Conservation (phyloP, 2,329 filamentous ascomycete species). For the Cucurbitaria berberidis region DNA sequence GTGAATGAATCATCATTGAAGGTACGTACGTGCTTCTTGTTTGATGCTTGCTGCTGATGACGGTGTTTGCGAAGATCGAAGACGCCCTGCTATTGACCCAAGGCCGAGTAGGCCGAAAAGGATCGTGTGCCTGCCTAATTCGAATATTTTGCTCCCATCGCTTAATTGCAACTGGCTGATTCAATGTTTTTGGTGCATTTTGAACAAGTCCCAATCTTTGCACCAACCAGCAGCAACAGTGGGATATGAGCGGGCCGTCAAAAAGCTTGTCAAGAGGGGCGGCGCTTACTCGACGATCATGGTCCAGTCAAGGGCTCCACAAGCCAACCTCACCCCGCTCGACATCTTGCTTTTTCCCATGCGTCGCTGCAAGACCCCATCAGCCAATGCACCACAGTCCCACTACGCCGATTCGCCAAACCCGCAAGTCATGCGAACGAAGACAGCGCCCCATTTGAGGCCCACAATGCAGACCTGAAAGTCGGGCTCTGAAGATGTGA, state of each 20-base stretch:
- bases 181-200: conserved; percentile 10
- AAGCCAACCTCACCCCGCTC: conserved; percentile 29
- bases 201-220: too few species aligned
- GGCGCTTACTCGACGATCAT: conserved; percentile 23
- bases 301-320: conserved; percentile 27
- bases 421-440: conserved; percentile 46
- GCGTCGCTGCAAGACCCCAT: conserved; percentile 38
- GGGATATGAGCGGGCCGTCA: conserved; percentile 11
- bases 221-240: conserved; percentile 19
- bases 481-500: conserved; percentile 30
- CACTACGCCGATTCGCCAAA: conserved; percentile 36
- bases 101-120: too few species aligned
- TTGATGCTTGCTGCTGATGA: conserved; percentile 11
- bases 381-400: conserved; percentile 20
- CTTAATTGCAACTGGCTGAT: background rate
- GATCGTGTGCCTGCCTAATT: background rate
- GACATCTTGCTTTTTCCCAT: conserved; percentile 31
- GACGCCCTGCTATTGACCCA: conserved; percentile 2
- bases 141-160: background rate
- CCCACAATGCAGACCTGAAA: conserved; percentile 13
- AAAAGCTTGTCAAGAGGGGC: conserved; percentile 26
- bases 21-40: background rate
- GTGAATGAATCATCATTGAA: background rate
- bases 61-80: conserved; percentile 1
- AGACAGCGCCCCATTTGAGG: conserved; percentile 26